Evolutionary conservation across 73 alveolate species (phyloP).

Genomic region (Paraurostyla sp.): DNA sequence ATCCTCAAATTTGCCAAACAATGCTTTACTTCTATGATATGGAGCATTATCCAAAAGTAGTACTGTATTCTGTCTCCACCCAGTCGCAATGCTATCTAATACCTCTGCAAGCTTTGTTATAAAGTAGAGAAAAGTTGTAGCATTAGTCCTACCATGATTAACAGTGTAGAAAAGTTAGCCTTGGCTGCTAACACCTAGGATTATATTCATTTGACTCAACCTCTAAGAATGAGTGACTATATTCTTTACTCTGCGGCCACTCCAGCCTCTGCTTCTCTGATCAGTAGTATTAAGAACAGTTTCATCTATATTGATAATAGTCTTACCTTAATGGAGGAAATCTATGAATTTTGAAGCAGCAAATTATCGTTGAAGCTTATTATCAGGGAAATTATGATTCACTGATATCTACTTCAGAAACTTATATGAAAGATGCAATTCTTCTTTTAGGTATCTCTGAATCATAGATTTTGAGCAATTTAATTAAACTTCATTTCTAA

Average conservation of each 20-base stretch:
- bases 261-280: background rate
- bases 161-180: background rate
- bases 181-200: background rate
- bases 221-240: too few species aligned
- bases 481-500: background rate
- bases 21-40: too few species aligned
- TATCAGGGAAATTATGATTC: background rate
- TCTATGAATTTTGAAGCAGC: conserved; percentile 6
- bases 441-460: conserved; percentile 1
- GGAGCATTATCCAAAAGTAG: too few species aligned
- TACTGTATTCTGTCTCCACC: too few species aligned
- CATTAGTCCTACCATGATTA: background rate
- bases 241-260: too few species aligned
- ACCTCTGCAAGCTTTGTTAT: too few species aligned
- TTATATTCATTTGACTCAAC: too few species aligned
- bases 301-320: too few species aligned
- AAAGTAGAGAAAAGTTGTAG: background rate
- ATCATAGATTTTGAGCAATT: background rate
- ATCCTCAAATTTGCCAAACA: too few species aligned
- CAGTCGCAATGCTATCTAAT: too few species aligned
- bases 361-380: conserved; percentile 1
- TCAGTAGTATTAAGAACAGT: background rate
- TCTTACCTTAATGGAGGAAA: background rate
- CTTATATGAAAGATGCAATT: background rate
- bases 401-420: background rate